These are phyloP conservation scores for Acacia melanoxylon DNA, from an alignment of 306 rosid species.

Conservation along the genomic window DNA sequence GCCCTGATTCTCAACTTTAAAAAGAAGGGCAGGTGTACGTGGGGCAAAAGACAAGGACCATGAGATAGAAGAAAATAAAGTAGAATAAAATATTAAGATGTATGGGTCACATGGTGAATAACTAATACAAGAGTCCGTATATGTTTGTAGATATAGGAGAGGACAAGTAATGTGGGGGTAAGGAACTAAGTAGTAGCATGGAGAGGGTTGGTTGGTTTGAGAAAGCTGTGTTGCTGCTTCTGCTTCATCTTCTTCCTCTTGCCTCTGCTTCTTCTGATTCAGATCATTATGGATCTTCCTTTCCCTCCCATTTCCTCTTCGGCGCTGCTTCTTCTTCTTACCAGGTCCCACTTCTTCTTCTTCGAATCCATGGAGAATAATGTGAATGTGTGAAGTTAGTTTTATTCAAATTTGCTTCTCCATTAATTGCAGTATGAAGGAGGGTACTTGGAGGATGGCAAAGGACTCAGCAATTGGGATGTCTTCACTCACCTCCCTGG, in stretches of 20 bases:
- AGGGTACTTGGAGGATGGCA: conserved; percentile 59
- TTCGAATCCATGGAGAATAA: too few relatives aligned
- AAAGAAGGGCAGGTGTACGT: too few relatives aligned
- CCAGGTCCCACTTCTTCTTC: background rate
- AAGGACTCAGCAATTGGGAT: conserved; percentile 62
- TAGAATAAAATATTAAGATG: background rate
- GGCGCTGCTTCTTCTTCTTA: conserved; percentile 39
- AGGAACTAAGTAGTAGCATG: background rate
- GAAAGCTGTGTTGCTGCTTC: background rate
- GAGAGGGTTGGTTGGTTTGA: background rate
- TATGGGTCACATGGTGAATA: background rate
- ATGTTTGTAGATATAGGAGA: background rate
- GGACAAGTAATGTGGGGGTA: background rate
- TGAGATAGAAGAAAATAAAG: background rate
- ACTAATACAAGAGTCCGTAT: background rate
- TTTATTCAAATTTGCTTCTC: background rate
- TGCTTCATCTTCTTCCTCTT: background rate
- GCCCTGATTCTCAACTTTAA: too few relatives aligned
- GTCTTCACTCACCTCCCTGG: conserved; percentile 57
- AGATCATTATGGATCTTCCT: background rate
- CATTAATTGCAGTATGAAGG: conserved; percentile 57
- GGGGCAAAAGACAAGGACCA: background rate
- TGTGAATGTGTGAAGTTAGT: too few relatives aligned
- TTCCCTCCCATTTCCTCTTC: conserved; percentile 31
- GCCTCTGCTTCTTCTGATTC: background rate